Percentiles rank a stretch among this genome's conserved stretches.
phyloP scores from a whole-genome alignment of 1,139 yeast genomes.

The Diutina pseudorugosa region DNA sequence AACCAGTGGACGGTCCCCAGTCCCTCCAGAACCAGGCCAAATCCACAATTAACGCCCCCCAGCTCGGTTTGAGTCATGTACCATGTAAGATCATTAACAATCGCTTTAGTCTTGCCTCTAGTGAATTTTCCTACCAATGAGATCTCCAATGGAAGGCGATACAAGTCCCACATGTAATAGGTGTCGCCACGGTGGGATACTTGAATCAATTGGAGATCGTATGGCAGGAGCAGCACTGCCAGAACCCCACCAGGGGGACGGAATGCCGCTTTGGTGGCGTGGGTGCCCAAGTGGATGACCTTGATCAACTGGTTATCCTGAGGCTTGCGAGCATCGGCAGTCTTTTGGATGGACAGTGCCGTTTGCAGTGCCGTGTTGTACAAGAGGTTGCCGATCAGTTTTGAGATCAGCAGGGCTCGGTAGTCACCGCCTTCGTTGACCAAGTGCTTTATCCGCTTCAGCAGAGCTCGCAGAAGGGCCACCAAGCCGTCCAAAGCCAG shows the following conservation, averaged over 20 bases:
- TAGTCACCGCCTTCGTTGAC: constrained; percentile 1
- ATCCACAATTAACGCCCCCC: constrained; percentile 19
- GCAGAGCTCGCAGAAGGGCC: constrained; percentile 36
- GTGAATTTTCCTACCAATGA: constrained; percentile 45
- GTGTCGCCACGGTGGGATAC: constrained; percentile 58
- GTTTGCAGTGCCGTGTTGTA: constrained; percentile 23
- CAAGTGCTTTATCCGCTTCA: constrained; percentile 23
- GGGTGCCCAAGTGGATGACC: constrained; percentile 35
- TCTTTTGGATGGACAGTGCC: constrained; percentile 16
- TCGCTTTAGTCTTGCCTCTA: constrained; percentile 55
- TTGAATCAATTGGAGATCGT: constrained; percentile 34
- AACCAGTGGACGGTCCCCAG: constrained; percentile 61
- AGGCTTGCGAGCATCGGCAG: constrained; percentile 12
- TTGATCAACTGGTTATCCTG: constrained; percentile 24
- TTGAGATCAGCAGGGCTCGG: constrained; percentile 19
- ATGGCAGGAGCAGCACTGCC: constrained; percentile 47
- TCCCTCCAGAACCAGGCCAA: constrained; percentile 43
- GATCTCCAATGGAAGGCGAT: constrained; percentile 38
- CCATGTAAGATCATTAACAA: constrained; percentile 44
- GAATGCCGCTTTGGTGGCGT: constrained; percentile 36
- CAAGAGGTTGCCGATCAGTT: constrained; percentile 17
- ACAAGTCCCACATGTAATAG: constrained; percentile 53
- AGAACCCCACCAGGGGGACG: constrained; percentile 53
- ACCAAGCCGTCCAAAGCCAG: constrained; percentile 44
- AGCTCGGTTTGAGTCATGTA: constrained; percentile 19